Base-by-base conservation (phyloP, 768 basidiomycete species). In the Termitomyces sp. region DNA sequence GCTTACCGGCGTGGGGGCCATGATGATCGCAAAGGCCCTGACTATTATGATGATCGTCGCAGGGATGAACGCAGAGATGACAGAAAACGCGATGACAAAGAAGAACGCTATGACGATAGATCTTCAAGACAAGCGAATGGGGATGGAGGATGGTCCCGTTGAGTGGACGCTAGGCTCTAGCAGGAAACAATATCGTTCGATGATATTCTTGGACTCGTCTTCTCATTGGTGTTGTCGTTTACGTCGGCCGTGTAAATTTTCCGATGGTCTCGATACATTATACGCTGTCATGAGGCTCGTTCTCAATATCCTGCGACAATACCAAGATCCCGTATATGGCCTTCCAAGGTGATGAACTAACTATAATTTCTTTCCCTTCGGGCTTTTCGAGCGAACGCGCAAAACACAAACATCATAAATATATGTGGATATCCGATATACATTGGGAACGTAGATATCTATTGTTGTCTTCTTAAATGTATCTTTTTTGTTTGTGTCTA, bases 21-120 rank as follows among this genome's bases (percentile, higher is more conserved):
- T 84, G 88, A 89, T 85, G 86, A 86, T 74, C 88, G 84, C 78
- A 86, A 84, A 85, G 82, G 76, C 72, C 88, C 88, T 86, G 87
- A 91, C 82, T 83, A 82, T 80, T 85, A 88, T 86, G 86, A 87
- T 87, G 89, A 91, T 73, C 89, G 91, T 70, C 87, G 88, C 78
- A 88, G 88, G 86, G 89, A 91, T 72, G 87, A 89, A 71, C 83
- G 86, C 73, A 81, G 88, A 73, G 88, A 90, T 70, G 86, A 88
- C 72, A 81, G 82, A 75, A 85, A 87, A 75, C 87, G 89, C 76
- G 89, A 91, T 64, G 89, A 91, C 68, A 92, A 86, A 77, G 89
- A 91, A 67, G 89, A 89, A 53, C 86, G 87, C 47, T 88, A 74
- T 74, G 90, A 92, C 53, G 90, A 91, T 62, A 83, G 90, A 74